phyloP scores from a whole-genome alignment of 2,329 filamentous ascomycete species.

The Scedosporium dehoogii region DNA sequence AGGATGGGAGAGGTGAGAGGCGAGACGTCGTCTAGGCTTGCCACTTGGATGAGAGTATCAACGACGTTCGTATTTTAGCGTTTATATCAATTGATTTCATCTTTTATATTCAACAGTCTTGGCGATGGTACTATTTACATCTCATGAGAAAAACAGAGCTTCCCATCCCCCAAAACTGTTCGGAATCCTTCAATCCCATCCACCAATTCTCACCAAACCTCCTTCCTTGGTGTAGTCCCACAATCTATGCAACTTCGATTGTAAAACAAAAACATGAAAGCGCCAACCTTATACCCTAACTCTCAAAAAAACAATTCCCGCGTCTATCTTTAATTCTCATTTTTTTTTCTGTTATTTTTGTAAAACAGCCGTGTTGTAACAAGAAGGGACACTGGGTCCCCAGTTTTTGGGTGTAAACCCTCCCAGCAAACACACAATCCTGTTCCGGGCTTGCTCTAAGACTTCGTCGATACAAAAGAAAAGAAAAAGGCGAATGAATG shows the following conservation, averaged over 20 bases:
- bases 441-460: neutral
- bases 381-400: neutral
- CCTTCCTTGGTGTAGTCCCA: neutral
- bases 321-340: neutral
- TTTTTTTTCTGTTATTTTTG: neutral
- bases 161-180: neutral
- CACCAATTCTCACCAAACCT: neutral
- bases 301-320: neutral
- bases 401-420: neutral
- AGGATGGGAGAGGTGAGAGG: too few species aligned
- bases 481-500: constrained; percentile 2
- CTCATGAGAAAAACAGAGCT: constrained; percentile 5
- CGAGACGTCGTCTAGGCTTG: too few species aligned
- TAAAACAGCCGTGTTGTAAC: neutral
- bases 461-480: neutral
- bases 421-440: neutral
- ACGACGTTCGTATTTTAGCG: neutral
- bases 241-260: neutral
- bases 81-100: neutral
- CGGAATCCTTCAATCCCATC: neutral
- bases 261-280: neutral
- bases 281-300: neutral
- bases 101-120: neutral
- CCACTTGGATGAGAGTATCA: too few species aligned
- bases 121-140: constrained; percentile 1